Evolutionary conservation across 2,329 filamentous ascomycete species (phyloP).

Genomic region (Diaporthe humulicola): DNA sequence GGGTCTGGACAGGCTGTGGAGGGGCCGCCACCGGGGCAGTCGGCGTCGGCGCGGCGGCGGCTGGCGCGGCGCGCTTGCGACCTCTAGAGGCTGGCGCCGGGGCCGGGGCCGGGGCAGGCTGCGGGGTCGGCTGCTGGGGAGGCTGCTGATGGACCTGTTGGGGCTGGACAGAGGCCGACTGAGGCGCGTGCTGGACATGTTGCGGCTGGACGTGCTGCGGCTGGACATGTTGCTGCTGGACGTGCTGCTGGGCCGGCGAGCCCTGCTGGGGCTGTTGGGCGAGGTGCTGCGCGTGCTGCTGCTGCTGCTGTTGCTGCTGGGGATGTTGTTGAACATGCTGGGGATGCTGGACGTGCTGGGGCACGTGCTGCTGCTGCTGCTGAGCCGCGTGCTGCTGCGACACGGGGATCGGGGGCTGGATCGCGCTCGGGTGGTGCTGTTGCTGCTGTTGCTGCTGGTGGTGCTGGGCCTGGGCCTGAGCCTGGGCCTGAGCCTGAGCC

Average conservation of each 20-base stretch:
- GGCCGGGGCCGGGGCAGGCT: slow-evolving; percentile 46
- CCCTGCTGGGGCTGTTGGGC: slow-evolving; percentile 42
- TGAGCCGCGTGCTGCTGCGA: slow-evolving; percentile 37
- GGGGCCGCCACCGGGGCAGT: slow-evolving; percentile 50
- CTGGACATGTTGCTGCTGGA: slow-evolving; percentile 50
- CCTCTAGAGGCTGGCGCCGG: slow-evolving; percentile 47
- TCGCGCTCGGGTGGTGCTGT: slow-evolving; percentile 39
- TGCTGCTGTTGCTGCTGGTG: slow-evolving; percentile 47
- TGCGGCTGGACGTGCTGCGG: slow-evolving; percentile 52
- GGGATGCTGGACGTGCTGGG: slow-evolving; percentile 35
- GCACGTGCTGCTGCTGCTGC: slow-evolving; percentile 38
- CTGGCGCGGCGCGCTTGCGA: slow-evolving; percentile 55
- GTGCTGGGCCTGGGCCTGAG: slow-evolving; percentile 6
- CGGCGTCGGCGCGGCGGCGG: slow-evolving; percentile 51
- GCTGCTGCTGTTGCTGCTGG: slow-evolving; percentile 44
- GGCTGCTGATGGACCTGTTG: slow-evolving; percentile 44
- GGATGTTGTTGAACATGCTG: slow-evolving; percentile 44
- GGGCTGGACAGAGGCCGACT: slow-evolving; percentile 40
- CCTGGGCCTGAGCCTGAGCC: slow-evolving; percentile 28
- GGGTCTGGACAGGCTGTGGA: slow-evolving; percentile 51
- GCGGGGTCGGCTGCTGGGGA: slow-evolving; percentile 46
- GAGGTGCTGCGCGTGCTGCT: slow-evolving; percentile 48
- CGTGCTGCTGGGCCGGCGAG: slow-evolving; percentile 46
- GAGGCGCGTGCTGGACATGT: slow-evolving; percentile 48
- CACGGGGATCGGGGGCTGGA: slow-evolving; percentile 41